phyloP scores from a whole-genome alignment of 106 monocot genomes.

The Platanthera zijinensis region DNA sequence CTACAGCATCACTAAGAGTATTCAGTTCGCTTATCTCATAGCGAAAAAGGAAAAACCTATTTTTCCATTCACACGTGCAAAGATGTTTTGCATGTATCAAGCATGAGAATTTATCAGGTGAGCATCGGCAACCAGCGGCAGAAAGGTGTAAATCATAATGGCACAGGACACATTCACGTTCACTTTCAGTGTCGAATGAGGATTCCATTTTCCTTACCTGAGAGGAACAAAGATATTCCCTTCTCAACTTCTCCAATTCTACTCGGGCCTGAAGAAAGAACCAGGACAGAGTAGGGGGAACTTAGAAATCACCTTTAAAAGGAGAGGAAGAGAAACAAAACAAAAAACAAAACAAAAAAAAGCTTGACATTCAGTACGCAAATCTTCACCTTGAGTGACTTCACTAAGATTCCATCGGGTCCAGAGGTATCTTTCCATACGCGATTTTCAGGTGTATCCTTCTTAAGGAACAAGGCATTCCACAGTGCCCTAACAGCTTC shows the following conservation, averaged over 20 bases:
- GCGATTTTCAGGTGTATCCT: slow-evolving; percentile 29
- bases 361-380: background rate
- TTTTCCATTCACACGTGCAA: slow-evolving; percentile 59
- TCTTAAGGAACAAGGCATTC: slow-evolving; percentile 51
- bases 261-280: slow-evolving; percentile 39
- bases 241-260: slow-evolving; percentile 39
- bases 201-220: slow-evolving; percentile 72
- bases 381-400: slow-evolving; percentile 44
- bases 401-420: slow-evolving; percentile 34
- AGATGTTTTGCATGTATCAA: slow-evolving; percentile 69
- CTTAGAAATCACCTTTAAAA: background rate
- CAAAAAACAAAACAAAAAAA: background rate
- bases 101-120: slow-evolving; percentile 68
- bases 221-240: slow-evolving; percentile 44
- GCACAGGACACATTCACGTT: slow-evolving; percentile 74
- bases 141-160: slow-evolving; percentile 86
- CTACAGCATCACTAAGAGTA: slow-evolving; percentile 67
- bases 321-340: background rate
- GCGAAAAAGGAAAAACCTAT: slow-evolving; percentile 56
- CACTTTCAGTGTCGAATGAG: slow-evolving; percentile 50
- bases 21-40: slow-evolving; percentile 72
- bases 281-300: background rate
- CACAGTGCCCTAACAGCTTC: slow-evolving; percentile 80
- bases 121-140: slow-evolving; percentile 66
- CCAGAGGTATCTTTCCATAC: slow-evolving; percentile 69